Evolutionary conservation across 371 early-diverging fungal genomes (phyloP).

Genomic region (Mortierella sp.): DNA sequence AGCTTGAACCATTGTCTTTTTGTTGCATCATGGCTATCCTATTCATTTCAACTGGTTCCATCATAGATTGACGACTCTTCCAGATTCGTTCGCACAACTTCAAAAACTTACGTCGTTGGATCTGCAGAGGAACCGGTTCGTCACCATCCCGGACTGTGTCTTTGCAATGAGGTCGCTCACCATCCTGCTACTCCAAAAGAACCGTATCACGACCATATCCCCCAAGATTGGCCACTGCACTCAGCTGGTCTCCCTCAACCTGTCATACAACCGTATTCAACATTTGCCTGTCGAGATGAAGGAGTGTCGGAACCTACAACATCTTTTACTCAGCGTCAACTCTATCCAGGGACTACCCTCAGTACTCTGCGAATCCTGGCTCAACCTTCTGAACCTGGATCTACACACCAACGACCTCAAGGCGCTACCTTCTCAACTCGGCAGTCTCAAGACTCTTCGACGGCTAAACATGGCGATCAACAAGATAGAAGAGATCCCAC

Average conservation of each 20-base stretch:
- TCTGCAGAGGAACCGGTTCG: slow-evolving; percentile 71
- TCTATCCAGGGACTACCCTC: slow-evolving; percentile 61
- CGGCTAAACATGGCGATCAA: slow-evolving; percentile 79
- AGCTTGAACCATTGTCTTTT: not conserved
- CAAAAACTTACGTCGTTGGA: slow-evolving; percentile 72
- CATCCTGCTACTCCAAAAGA: slow-evolving; percentile 63
- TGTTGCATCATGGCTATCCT: not conserved
- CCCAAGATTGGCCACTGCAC: slow-evolving; percentile 50
- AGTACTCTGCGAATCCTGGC: slow-evolving; percentile 63
- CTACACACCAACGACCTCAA: slow-evolving; percentile 72
- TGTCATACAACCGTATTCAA: slow-evolving; percentile 63
- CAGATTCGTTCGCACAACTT: slow-evolving; percentile 66
- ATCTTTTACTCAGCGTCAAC: slow-evolving; percentile 73
- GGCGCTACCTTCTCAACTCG: slow-evolving; percentile 56
- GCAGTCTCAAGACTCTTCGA: slow-evolving; percentile 58
- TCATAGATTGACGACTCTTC: slow-evolving; percentile 60
- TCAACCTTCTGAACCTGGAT: slow-evolving; percentile 70
- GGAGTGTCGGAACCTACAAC: slow-evolving; percentile 63
- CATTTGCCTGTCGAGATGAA: slow-evolving; percentile 63
- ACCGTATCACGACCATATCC: slow-evolving; percentile 58
- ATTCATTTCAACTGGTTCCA: not conserved
- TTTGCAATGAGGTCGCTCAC: slow-evolving; percentile 56
- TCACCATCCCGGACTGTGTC: slow-evolving; percentile 66
- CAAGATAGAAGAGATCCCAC: slow-evolving; percentile 65
- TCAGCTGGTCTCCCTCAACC: slow-evolving; percentile 59